Percentiles rank a stretch among this genome's conserved stretches.
phyloP scores from a whole-genome alignment of 2,329 filamentous ascomycete species.

The Phoma sp. region DNA sequence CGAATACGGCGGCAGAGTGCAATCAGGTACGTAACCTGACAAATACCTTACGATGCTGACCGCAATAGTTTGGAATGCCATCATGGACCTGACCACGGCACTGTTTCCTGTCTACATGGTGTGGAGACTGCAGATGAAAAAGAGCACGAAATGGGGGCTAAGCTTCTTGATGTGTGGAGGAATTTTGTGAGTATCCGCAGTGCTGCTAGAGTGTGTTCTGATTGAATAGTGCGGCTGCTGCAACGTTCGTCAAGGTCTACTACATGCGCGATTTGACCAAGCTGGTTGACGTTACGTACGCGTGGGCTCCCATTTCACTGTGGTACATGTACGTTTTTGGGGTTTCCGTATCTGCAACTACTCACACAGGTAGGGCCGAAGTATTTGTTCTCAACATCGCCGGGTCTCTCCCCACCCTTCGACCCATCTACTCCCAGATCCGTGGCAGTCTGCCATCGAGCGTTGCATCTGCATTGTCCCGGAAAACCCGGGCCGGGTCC shows the following conservation, averaged over 20 bases:
- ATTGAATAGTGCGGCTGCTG: slow-evolving; percentile 1
- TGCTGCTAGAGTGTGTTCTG: too few relatives aligned
- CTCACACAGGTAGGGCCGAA: not conserved
- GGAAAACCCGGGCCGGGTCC: not conserved
- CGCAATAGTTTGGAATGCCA: slow-evolving; percentile 2
- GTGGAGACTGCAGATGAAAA: slow-evolving; percentile 8
- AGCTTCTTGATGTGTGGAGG: slow-evolving; percentile 4
- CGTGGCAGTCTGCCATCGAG: not conserved
- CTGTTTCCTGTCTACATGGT: slow-evolving; percentile 6
- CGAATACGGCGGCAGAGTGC: slow-evolving; percentile 5
- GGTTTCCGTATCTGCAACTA: not conserved
- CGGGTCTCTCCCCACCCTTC: slow-evolving; percentile 44
- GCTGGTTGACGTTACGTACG: slow-evolving; percentile 1
- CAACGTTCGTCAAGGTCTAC: slow-evolving; percentile 8
- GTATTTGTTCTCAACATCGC: slow-evolving; percentile 37
- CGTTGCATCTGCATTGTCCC: not conserved
- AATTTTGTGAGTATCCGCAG: not conserved
- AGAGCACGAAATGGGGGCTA: slow-evolving; percentile 6
- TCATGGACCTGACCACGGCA: slow-evolving; percentile 3
- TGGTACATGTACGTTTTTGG: not conserved
- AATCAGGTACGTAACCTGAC: not conserved
- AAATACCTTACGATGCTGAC: not conserved
- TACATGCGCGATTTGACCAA: slow-evolving; percentile 5
- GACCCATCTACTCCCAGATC: slow-evolving; percentile 20
- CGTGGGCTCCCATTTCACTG: slow-evolving; percentile 2